Base-by-base conservation (phyloP, 768 basidiomycete genomes). In the Naganishia friedmannii region DNA sequence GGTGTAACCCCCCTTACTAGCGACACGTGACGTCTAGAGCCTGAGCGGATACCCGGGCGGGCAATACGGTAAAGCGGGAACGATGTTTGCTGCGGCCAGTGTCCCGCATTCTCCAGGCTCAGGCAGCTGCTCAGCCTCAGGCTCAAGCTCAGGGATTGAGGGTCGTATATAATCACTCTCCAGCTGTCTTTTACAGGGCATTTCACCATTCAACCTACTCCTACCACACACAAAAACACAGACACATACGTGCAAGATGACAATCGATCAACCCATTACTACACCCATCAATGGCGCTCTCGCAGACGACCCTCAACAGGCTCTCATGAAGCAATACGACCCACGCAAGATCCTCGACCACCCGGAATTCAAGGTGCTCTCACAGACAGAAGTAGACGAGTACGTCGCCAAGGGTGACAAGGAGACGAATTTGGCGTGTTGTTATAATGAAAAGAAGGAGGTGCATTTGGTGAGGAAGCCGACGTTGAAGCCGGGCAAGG, bases 391-490 rank as follows among this genome's bases (percentile, higher is more conserved):
- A 29, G 32, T 66, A 28, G 72, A 69, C 26, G 73, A 73, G n/a
- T 70, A 72, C 10, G 73, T 69, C 3, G 70, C 60, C 15, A 69
- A 71, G 69, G 68, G 75, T 6, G 78, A 78, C 69, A 60, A 73
- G 42, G 51, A 75, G 15, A 68, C 69, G 45, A 82, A 82, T 74
- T 58, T 82, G 7, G 80, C 79, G 0, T 78, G 77, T 71, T 76
- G 77, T 31, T 82, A 82, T 69, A 79, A 81, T 58, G 73, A 71
- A 26, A 68, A 73, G 31, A 77, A 82, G 60, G 76, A 82, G 72
- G 74, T 82, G 12, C 74, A 82, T 66, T 71, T 83, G 71, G 73
- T 82, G 46, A 63, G 75, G 39, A 82, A 82, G 72, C 82, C 82
- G 8, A 70, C 72, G 46, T 77, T 78, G 17, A 72, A 65, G 51